Conservation (phyloP, 257 asterid genomes). For the Solanum sitiens region DNA sequence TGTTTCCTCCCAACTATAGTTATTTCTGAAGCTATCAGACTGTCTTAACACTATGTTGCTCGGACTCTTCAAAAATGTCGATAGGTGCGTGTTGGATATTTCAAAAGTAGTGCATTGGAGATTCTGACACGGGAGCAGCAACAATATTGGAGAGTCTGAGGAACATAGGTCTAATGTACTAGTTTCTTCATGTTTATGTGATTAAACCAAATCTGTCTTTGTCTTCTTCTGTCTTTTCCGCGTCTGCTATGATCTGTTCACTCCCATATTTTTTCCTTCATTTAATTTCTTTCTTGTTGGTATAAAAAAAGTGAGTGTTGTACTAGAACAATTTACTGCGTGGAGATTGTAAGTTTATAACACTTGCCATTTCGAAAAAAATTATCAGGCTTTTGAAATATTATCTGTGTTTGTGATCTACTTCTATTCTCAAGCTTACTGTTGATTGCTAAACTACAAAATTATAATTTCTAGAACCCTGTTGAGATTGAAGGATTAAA, state of each 20-base stretch:
- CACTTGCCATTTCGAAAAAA: neutral
- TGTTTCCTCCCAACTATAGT: neutral
- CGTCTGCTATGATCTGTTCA: neutral
- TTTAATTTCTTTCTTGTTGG: neutral
- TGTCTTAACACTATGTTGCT: neutral
- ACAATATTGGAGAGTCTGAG: neutral
- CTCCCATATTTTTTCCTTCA: neutral
- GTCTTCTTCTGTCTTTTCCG: neutral
- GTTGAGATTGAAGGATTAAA: slow-evolving; percentile 88
- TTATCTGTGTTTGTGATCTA: neutral
- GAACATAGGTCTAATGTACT: neutral
- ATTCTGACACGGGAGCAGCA: neutral
- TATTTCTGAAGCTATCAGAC: neutral
- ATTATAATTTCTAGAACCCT: slow-evolving; percentile 50
- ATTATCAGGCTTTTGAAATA: neutral
- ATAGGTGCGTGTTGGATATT: neutral
- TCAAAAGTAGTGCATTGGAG: neutral
- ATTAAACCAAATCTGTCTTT: neutral
- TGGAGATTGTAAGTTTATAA: neutral
- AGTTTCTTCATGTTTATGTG: neutral
- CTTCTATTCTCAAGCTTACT: neutral
- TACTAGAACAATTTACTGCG: neutral
- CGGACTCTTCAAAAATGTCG: neutral
- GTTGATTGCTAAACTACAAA: slow-evolving; percentile 2
- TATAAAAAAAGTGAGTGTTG: neutral